Base-by-base conservation (phyloP, 495 filamentous ascomycete species). In the Penicillium herquei region DNA sequence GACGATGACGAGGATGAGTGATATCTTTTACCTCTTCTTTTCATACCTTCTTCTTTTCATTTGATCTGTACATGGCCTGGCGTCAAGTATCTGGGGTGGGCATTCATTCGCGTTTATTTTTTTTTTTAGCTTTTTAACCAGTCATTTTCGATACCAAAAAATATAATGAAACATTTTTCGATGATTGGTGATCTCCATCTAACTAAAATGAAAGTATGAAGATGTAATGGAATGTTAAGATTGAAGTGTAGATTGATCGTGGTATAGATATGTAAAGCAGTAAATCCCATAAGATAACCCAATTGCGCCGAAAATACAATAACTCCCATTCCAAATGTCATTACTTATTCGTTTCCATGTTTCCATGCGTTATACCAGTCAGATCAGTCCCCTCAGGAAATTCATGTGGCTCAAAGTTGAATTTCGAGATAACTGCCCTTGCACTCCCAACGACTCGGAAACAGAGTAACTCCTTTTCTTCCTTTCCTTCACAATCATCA, bases 1-100 rank as follows among this genome's bases (percentile, higher is more conserved):
- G 73, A 76, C 51, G 76, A 78, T 34, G 75, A 78, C 12, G 74
- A 59, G 45, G 60, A 78, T 18, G 73, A 76, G 52, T 72, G 63
- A 67, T 58, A 44, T 49, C 17, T 17, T 43, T 35, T 40, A 16
- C 9, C 3, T n/a, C n/a, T 40, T 49, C 39, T 32, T 58, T 9
- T 41, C 47, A 30, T 48, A 21, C 16, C 37, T 34, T 55, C 2
- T 16, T 46, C 37, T 60, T 7, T 55, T 46, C 30, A 54, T 57
- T 44, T 31, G 50, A 45, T 48, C 47, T 48, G 17, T 13, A 56
- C 44, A 56, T 44, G 55, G 51, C 51, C 42, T 17, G 58, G 51
- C 54, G 52, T 56, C 58, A 54, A 45, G 47, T 9, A 34, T 48
- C 35, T 57, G 44, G 58, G 34, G 18, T 57, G 52, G 56, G 43